Evolutionary conservation across 176 grass and related monocot species (phyloP).

Genomic region (Cymbopogon citratus): DNA sequence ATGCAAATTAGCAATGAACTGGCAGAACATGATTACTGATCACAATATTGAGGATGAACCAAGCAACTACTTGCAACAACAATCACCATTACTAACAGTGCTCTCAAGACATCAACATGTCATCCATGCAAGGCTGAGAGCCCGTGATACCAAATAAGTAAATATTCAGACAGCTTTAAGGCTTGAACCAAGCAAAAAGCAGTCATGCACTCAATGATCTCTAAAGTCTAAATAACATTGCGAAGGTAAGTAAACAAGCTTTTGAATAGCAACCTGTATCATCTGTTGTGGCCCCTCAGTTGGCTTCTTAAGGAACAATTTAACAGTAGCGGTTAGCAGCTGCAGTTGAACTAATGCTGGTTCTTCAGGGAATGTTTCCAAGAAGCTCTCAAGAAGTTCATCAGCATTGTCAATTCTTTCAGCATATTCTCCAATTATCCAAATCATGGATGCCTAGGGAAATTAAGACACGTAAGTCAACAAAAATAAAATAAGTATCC

Average conservation of each 20-base stretch:
- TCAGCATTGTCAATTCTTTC: constrained; percentile 99
- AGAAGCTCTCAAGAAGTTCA: constrained; percentile 96
- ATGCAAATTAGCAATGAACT: constrained; percentile 14
- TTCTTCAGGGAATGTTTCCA: constrained; percentile 91
- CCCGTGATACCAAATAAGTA: not conserved
- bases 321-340: constrained; percentile 82
- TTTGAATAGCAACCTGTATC: constrained; percentile 73
- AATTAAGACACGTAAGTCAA: constrained; percentile 19
- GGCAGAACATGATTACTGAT: not conserved
- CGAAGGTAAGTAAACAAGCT: not conserved
- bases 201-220: not conserved
- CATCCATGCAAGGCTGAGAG: not conserved
- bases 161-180: constrained; percentile 2
- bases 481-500: constrained; percentile 3
- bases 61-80: not conserved
- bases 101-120: not conserved
- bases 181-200: not conserved
- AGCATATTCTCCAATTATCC: constrained; percentile 99
- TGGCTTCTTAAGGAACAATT: constrained; percentile 95
- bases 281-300: constrained; percentile 94
- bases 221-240: not conserved
- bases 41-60: not conserved
- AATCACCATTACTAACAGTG: not conserved
- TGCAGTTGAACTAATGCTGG: constrained; percentile 82
- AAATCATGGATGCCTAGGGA: constrained; percentile 93